Evolutionary conservation across 2,329 filamentous ascomycete species (phyloP), one percentile per base, ranked within the genome.

Genomic region (Sporothrix pseudoabietina): DNA sequence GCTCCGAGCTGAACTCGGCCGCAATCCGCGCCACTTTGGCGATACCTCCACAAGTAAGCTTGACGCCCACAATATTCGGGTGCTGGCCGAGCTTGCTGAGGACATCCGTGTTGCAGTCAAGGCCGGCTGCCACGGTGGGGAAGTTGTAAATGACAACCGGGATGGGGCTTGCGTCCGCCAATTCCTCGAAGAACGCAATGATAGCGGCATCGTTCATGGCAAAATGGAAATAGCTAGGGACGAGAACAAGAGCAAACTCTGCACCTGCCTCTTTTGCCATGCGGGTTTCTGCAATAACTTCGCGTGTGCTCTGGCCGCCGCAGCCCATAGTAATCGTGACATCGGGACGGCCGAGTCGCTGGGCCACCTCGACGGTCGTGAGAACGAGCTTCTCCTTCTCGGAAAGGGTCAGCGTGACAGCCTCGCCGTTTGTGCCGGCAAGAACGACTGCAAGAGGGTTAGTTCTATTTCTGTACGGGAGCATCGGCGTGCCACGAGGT

Each of bases 121-220:
- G 83, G 5, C 91, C 91, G 10, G 89, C 86, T 30, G 86, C 89
- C 3, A 91, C 90, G 5, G 85, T 89, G 1, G 91, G 91, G 83
- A 90, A 93, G 81, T 93, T 93, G 84, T 93, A 93, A 74, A 93
- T 89, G 57, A 93, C 81, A 35, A 93, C 83, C 0, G 91, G 90
- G 1, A 93, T 79, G 0, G 87, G 85, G 22, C 86, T 88, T 1
- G 84, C 85, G 69, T 86, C 84, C 1, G 91, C 91, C 3, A 91
- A 80, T 66, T 89, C 87, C 59, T 84, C 82, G 81, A 92, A 93
- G 81, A 91, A 92, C 26, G 85, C 84, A 69, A 88, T 83, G 39
- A 92, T 84, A 1, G 88, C 86, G 19, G 87, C 87, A 72, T 85
- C 84, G 61, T 83, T 87, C 80, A 92, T 89, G 57, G 90, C 84